A percentile compares a stretch with the other conserved stretches of the same genome.
These are phyloP conservation scores for Nepenthes alata DNA, from an alignment of 179 eudicot species.

Conservation along the genomic window DNA sequence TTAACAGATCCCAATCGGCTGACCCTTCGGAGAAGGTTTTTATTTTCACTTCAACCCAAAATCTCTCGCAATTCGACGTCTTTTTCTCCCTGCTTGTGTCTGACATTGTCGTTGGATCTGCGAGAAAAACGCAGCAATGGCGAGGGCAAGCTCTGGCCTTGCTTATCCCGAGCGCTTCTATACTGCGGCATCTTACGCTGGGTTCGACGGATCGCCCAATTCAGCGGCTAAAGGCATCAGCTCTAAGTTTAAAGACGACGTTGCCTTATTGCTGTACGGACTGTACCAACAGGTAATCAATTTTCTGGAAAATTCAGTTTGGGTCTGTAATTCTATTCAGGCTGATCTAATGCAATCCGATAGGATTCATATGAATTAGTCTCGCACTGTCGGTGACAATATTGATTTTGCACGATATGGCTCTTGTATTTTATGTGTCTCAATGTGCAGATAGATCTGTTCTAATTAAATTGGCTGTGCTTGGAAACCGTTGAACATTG, in stretches of 20 bases:
- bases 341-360: background rate
- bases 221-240: constrained; percentile 33
- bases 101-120: constrained; percentile 2
- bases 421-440: too few relatives aligned
- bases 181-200: constrained; percentile 87
- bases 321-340: constrained; percentile 1
- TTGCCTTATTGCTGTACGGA: constrained; percentile 71
- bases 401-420: too few relatives aligned
- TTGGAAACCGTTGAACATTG: background rate
- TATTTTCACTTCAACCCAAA: background rate
- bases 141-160: constrained; percentile 67
- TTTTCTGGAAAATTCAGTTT: background rate
- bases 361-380: too few relatives aligned
- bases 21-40: too few relatives aligned
- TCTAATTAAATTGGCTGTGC: background rate
- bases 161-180: constrained; percentile 96
- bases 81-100: constrained; percentile 28
- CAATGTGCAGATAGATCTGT: background rate
- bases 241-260: constrained; percentile 71
- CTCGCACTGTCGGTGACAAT: too few relatives aligned
- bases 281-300: constrained; percentile 71
- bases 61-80: constrained; percentile 2
- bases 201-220: constrained; percentile 75
- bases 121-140: constrained; percentile 33
- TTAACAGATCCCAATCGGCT: too few relatives aligned